Evolutionary conservation across 1,284 basidiomycete species (phyloP).

Genomic region (Peniophora sp.): DNA sequence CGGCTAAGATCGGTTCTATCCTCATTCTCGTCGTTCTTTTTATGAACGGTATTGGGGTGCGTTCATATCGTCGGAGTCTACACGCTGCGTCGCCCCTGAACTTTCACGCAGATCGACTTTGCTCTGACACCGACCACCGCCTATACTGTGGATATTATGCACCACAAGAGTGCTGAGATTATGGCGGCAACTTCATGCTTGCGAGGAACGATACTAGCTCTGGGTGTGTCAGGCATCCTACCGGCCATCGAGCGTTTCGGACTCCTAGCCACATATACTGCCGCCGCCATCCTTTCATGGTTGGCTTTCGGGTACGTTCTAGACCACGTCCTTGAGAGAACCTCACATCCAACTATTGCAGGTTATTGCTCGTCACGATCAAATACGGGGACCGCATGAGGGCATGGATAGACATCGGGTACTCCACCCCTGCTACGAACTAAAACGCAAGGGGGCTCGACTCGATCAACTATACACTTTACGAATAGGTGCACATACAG

Average conservation of each 20-base stretch:
- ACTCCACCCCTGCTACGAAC: conserved; percentile 17
- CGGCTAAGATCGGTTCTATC: conserved; percentile 29
- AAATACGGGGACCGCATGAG: conserved; percentile 38
- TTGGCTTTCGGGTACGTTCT: conserved; percentile 35
- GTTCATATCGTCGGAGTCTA: neutral
- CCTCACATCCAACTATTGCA: conserved; percentile 13
- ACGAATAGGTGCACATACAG: too few relatives aligned
- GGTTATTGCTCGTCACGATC: conserved; percentile 32
- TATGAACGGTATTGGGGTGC: conserved; percentile 41
- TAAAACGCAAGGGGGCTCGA: too few relatives aligned
- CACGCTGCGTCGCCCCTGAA: neutral
- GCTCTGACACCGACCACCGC: conserved; percentile 43
- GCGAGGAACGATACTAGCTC: conserved; percentile 33
- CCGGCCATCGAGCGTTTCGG: conserved; percentile 48
- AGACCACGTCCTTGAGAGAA: neutral
- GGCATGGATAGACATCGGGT: conserved; percentile 38
- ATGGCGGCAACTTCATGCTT: conserved; percentile 37
- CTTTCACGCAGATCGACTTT: conserved; percentile 31
- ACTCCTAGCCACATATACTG: conserved; percentile 41
- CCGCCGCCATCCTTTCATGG: conserved; percentile 34
- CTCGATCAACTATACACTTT: too few relatives aligned
- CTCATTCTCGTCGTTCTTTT: conserved; percentile 36
- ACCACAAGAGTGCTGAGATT: conserved; percentile 43
- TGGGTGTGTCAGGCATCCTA: conserved; percentile 32
- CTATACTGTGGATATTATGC: conserved; percentile 51